Percentiles rank a stretch among this genome's conserved stretches.
These are phyloP conservation scores for Fomitopsis palustris DNA, from an alignment of 1,284 basidiomycete species.

Conservation along the genomic window DNA sequence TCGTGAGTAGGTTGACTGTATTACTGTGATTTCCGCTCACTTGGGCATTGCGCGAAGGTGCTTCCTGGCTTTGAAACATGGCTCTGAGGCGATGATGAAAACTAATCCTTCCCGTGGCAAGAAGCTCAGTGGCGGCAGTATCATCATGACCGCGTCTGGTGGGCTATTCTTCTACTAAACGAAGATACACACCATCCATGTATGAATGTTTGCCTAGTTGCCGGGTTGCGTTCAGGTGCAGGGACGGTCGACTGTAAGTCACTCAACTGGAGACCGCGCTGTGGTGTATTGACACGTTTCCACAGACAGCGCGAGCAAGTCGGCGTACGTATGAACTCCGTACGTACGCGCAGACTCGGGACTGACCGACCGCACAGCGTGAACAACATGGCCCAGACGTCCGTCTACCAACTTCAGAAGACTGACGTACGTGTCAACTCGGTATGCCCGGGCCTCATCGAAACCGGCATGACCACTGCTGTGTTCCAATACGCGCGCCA, in stretches of 20 bases:
- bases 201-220: slow-evolving; percentile 44
- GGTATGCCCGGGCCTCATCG: slow-evolving; percentile 89
- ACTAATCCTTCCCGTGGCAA: slow-evolving; percentile 65
- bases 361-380: slow-evolving; percentile 44
- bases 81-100: slow-evolving; percentile 75
- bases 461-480: slow-evolving; percentile 80
- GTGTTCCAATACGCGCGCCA: slow-evolving; percentile 77
- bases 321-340: slow-evolving; percentile 56
- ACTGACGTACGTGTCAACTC: slow-evolving; percentile 87
- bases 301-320: slow-evolving; percentile 86
- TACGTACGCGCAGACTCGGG: slow-evolving; percentile 6
- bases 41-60: slow-evolving; percentile 45
- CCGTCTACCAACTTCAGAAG: slow-evolving; percentile 77
- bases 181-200: not conserved
- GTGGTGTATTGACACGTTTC: slow-evolving; percentile 3
- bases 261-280: not conserved
- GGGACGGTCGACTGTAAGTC: slow-evolving; percentile 83
- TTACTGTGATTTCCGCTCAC: not conserved
- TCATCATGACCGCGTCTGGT: slow-evolving; percentile 90
- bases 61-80: slow-evolving; percentile 90
- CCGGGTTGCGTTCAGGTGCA: slow-evolving; percentile 83
- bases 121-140: slow-evolving; percentile 70
- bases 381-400: slow-evolving; percentile 82
- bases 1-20: slow-evolving; percentile 51
- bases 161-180: slow-evolving; percentile 22